Evolutionary conservation across 257 asterid genomes (phyloP).

Genomic region (Solanum neorickii): DNA sequence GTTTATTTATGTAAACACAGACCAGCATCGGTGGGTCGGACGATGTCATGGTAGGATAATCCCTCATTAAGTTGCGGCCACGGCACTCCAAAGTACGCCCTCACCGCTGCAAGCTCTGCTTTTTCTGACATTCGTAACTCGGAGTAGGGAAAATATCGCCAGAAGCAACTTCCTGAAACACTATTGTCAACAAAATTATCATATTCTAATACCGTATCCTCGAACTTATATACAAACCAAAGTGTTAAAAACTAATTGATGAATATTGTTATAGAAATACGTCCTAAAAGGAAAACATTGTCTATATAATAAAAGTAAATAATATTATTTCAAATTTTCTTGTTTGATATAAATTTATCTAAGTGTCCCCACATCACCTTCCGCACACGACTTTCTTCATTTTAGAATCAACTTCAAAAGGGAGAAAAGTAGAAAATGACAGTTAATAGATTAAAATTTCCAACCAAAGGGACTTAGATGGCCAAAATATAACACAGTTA

Average conservation of each 20-base stretch:
- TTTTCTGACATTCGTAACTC: neutral
- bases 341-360: neutral
- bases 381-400: neutral
- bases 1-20: neutral
- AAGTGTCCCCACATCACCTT: neutral
- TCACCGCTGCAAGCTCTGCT: neutral
- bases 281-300: neutral
- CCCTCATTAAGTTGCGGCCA: constrained; percentile 87
- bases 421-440: neutral
- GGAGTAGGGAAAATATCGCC: neutral
- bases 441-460: neutral
- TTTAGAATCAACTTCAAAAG: neutral
- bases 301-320: neutral
- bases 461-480: neutral
- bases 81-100: constrained; percentile 38
- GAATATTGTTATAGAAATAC: neutral
- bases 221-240: neutral
- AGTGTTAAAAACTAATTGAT: neutral
- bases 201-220: neutral
- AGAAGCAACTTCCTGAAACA: neutral
- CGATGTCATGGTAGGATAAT: constrained; percentile 45
- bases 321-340: neutral
- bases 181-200: neutral
- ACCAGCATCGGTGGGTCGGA: constrained; percentile 54
- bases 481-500: neutral